Conservation (phyloP, 768 basidiomycete genomes). For the Pisolithus orientalis region DNA sequence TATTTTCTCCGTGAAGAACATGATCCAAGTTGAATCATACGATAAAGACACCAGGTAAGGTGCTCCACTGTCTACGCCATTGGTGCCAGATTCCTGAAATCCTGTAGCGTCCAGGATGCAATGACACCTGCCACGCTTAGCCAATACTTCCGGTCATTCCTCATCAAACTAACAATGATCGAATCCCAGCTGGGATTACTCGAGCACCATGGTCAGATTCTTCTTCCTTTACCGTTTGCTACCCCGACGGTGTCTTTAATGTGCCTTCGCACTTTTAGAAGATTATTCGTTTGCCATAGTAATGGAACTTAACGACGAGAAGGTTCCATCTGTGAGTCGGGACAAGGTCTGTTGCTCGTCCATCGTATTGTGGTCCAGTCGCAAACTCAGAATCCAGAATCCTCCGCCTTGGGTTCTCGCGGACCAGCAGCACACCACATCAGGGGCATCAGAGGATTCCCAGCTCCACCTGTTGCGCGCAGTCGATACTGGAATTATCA, state of each 20-base stretch:
- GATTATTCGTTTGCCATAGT: constrained; percentile 77
- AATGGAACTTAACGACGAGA: constrained; percentile 71
- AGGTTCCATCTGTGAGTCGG: constrained; percentile 44
- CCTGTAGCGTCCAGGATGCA: constrained; percentile 59
- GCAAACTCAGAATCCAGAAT: constrained; percentile 33
- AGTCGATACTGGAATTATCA: constrained; percentile 80
- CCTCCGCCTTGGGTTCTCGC: constrained; percentile 81
- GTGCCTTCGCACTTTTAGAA: constrained; percentile 30
- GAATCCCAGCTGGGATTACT: constrained; percentile 64
- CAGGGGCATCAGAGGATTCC: constrained; percentile 55
- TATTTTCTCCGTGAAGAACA: constrained; percentile 79
- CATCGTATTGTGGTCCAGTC: background rate
- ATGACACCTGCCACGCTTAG: constrained; percentile 58
- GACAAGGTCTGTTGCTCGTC: constrained; percentile 34
- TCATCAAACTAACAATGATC: constrained; percentile 74
- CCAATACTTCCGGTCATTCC: constrained; percentile 77
- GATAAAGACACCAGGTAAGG: constrained; percentile 63
- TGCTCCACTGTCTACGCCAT: background rate
- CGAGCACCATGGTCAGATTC: constrained; percentile 41
- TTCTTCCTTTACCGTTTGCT: background rate
- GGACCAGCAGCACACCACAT: constrained; percentile 59
- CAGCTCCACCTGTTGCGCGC: constrained; percentile 73
- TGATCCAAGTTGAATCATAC: constrained; percentile 66
- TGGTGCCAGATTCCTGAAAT: background rate
- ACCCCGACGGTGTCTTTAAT: background rate